Conservation (phyloP, 106 monocot genomes). For the Dioscorea alata region DNA sequence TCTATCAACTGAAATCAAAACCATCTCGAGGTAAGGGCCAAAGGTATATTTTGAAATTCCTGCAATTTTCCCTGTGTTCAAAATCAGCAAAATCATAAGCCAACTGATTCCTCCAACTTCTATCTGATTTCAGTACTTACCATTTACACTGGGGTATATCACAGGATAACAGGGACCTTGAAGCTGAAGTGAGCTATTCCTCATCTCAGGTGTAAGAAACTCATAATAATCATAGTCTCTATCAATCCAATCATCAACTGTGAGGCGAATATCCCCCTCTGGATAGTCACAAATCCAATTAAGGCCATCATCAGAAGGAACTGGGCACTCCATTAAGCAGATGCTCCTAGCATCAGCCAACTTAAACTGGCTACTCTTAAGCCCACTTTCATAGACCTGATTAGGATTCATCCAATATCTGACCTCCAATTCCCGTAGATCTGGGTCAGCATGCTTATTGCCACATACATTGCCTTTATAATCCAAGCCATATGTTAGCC, state of each 20-base stretch:
- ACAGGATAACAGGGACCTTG: conserved; percentile 98
- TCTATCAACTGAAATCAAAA: no score
- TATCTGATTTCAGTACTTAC: conserved; percentile 25
- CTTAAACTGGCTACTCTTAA: conserved; percentile 48
- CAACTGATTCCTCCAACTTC: no score
- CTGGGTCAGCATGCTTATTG: conserved; percentile 54
- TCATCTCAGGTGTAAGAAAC: conserved; percentile 92
- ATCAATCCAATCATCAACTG: conserved; percentile 93
- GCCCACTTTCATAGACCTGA: conserved; percentile 77
- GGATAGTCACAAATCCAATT: conserved; percentile 97
- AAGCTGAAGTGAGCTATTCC: conserved; percentile 92
- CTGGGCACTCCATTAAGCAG: conserved; percentile 85
- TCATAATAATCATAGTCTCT: conserved; percentile 96
- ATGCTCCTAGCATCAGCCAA: conserved; percentile 57
- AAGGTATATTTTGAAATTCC: no score
- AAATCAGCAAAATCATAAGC: no score
- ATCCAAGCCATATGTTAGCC: conserved; percentile 92
- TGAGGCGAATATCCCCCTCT: conserved; percentile 84
- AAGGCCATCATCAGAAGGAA: conserved; percentile 79
- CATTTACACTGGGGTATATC: conserved; percentile 94
- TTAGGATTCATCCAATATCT: conserved; percentile 79
- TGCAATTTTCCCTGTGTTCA: no score
- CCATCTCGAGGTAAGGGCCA: no score
- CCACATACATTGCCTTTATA: conserved; percentile 99
- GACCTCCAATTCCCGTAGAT: conserved; percentile 71